Evolutionary conservation across 108 stramenopile genomes (phyloP).

Genomic region (Schizochytrium sp.): DNA sequence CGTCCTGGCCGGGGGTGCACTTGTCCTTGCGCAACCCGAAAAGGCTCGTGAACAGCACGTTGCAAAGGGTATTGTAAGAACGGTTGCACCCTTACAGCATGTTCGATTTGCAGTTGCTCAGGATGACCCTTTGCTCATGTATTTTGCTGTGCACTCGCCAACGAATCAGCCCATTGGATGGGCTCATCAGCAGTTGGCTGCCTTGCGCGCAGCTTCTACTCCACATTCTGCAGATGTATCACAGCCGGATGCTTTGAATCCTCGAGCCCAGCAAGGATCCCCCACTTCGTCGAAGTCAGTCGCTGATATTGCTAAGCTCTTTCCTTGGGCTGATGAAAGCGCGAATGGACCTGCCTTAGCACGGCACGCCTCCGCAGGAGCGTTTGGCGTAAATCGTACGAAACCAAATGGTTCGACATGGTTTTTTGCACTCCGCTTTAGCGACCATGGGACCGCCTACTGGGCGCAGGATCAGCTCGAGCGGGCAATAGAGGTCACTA

Average conservation of each 20-base stretch:
- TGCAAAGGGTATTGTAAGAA: slow-evolving; percentile 30
- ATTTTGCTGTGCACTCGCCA: slow-evolving; percentile 30
- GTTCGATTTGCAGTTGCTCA: neutral
- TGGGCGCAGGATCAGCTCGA: slow-evolving; percentile 53
- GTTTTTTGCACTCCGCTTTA: slow-evolving; percentile 34
- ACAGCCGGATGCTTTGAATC: neutral
- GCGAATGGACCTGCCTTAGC: too few species aligned
- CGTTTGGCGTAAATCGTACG: neutral
- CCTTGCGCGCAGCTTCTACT: neutral
- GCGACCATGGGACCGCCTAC: slow-evolving; percentile 18
- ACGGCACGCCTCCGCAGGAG: neutral
- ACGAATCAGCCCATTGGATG: neutral
- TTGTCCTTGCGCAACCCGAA: slow-evolving; percentile 49
- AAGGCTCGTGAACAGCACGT: neutral
- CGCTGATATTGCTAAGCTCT: neutral
- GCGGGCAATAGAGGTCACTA: neutral
- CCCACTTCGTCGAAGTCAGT: neutral
- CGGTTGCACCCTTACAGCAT: slow-evolving; percentile 22
- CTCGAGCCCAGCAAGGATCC: neutral
- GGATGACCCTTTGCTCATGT: neutral
- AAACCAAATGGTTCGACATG: neutral
- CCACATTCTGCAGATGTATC: neutral
- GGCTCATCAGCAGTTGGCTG: slow-evolving; percentile 35
- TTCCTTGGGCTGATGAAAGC: slow-evolving; percentile 29
- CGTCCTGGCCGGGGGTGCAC: slow-evolving; percentile 49